These are phyloP conservation scores for Rhizophagus clarus DNA, from an alignment of 192 early-diverging fungal genomes.

Conservation along the genomic window DNA sequence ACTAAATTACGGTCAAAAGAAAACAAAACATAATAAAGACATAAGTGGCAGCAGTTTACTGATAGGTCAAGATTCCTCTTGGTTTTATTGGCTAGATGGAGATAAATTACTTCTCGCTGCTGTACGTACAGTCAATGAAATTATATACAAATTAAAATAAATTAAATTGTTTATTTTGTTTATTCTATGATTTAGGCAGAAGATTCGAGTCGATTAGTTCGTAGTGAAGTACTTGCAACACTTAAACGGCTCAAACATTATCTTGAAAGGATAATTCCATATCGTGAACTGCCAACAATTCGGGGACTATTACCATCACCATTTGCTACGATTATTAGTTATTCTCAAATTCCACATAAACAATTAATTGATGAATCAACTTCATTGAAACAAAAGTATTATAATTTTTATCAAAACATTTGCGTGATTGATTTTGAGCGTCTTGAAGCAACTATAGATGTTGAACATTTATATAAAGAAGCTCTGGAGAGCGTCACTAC, in stretches of 20 bases:
- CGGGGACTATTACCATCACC: background rate
- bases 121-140: conserved; percentile 37
- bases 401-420: conserved; percentile 39
- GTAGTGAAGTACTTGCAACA: conserved; percentile 27
- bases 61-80: conserved; percentile 33
- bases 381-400: conserved; percentile 29
- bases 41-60: background rate
- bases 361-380: background rate
- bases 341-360: background rate
- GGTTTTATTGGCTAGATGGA: conserved; percentile 50
- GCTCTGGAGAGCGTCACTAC: conserved; percentile 46
- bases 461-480: conserved; percentile 58
- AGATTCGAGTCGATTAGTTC: conserved; percentile 34
- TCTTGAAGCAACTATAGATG: conserved; percentile 45
- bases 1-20: conserved; percentile 35
- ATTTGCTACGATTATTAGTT: no score
- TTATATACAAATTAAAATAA: background rate
- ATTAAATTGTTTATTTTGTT: background rate
- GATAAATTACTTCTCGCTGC: conserved; percentile 47
- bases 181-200: background rate
- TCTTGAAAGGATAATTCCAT: background rate
- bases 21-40: conserved; percentile 24
- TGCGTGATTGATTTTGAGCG: conserved; percentile 42
- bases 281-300: background rate
- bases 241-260: conserved; percentile 32